Percentiles rank a stretch among this genome's conserved stretches.
Evolutionary conservation across 2,329 filamentous ascomycete genomes (phyloP).

Genomic region (Botrytis cinerea): DNA sequence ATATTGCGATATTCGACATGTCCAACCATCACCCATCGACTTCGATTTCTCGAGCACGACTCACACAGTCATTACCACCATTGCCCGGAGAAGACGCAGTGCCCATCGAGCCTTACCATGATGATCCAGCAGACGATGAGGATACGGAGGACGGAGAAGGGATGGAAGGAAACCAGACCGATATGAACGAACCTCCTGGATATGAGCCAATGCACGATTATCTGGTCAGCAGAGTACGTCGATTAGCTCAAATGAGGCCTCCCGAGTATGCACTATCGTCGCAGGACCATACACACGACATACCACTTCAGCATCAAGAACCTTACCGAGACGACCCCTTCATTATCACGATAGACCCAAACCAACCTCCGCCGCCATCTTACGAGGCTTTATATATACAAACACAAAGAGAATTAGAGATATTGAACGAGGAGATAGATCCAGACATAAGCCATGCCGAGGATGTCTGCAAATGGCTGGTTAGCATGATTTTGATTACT

Average conservation of each 20-base stretch:
- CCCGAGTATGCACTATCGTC: constrained; percentile 8
- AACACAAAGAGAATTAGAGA: constrained; percentile 31
- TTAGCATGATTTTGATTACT: constrained; percentile 38
- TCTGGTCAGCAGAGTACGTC: constrained; percentile 30
- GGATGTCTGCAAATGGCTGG: constrained; percentile 39
- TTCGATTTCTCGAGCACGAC: constrained; percentile 32
- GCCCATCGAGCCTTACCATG: constrained; percentile 32
- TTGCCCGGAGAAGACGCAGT: constrained; percentile 28
- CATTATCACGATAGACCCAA: constrained; percentile 34
- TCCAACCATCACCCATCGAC: constrained; percentile 28
- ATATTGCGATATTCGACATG: constrained; percentile 26
- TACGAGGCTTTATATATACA: constrained; percentile 35
- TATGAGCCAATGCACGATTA: constrained; percentile 41
- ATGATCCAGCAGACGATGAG: constrained; percentile 34
- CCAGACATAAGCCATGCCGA: constrained; percentile 32
- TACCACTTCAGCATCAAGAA: constrained; percentile 27
- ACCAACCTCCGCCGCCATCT: constrained; percentile 32
- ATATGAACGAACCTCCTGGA: constrained; percentile 30
- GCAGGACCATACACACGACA: constrained; percentile 13
- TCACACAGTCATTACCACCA: constrained; percentile 35
- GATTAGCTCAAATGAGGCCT: constrained; percentile 19
- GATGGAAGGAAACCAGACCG: not conserved
- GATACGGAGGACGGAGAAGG: constrained; percentile 14
- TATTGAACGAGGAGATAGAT: constrained; percentile 31
- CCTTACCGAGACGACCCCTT: constrained; percentile 39